Evolutionary conservation across 1,284 basidiomycete genomes (phyloP), one percentile per base, ranked within the genome.

Genomic region (Peniophora sp.): DNA sequence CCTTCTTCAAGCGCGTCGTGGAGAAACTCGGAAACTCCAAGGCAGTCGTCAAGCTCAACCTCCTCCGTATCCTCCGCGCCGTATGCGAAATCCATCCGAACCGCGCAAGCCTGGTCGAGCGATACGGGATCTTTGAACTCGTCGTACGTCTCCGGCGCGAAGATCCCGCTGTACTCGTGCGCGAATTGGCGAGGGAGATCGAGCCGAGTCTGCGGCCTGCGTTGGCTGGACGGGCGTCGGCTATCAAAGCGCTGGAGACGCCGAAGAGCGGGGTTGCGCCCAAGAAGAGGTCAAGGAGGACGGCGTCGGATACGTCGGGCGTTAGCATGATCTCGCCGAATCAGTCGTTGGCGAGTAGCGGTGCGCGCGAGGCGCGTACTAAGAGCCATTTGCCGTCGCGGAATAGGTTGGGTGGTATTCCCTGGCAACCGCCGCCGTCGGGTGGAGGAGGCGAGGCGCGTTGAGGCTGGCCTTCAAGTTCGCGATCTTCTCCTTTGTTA

Each of bases 61-160:
- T 99, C 34, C 74, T 99, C 45, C 83, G 91, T 52, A 83, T 98
- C 53, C 76, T 95, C 35, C 83, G 87, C 55, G 79, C 87, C 1
- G 83, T 95, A 1, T 94, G 89, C 67, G 96, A 98, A 57, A 81
- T 86, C 3, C 89, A 92, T 58, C 91, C 91, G 0, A 91, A 93
- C 61, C 79, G 87, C n/a, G 79, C 81, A 1, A 79, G 83, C 56
- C 73, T 95, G 41, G 87, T 95, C 17, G 82, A 89, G 60, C 76
- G 81, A 47, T 94, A 87, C 61, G 85, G 85, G 0, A 71, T 97
- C 41, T 74, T 85, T 51, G 81, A 82, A 19, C 83, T 92, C 12
- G 89, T 97, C 50, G 78, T 82, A 56, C 78, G 79, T 54, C 71
- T 96, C 50, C 90, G 89, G 60, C 77, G 81, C 56, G 82, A 86